Conservation (phyloP, 352 stramenopile genomes). For the Globisporangium acanthophoron region DNA sequence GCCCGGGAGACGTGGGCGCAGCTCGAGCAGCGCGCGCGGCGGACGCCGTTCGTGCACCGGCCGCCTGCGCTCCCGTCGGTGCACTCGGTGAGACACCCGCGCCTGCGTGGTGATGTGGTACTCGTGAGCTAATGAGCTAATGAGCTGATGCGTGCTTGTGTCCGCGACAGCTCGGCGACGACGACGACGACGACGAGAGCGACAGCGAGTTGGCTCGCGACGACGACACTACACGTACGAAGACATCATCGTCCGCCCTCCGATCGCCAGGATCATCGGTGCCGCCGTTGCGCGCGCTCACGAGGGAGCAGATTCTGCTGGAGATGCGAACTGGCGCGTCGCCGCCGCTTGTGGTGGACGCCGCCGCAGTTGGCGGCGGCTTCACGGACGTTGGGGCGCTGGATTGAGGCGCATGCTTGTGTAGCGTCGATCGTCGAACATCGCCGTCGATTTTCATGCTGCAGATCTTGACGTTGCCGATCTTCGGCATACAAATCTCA, state of each 20-base stretch:
- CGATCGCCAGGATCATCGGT: too few species aligned
- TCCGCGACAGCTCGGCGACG: constrained; percentile 1
- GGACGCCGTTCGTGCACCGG: constrained; percentile 36
- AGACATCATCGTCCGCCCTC: background rate
- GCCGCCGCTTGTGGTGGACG: background rate
- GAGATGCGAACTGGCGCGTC: constrained; percentile 16
- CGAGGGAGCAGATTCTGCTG: constrained; percentile 46
- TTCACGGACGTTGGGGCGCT: constrained; percentile 5
- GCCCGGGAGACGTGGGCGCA: constrained; percentile 55
- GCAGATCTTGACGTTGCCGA: too few species aligned
- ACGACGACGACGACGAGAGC: constrained; percentile 12
- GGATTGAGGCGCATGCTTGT: constrained; percentile 1
- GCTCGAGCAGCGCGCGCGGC: constrained; percentile 47
- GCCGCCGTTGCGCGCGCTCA: constrained; percentile 33
- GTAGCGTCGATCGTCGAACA: background rate
- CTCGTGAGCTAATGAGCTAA: constrained; percentile 10
- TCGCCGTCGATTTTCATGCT: too few species aligned
- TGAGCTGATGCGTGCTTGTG: background rate
- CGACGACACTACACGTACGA: background rate
- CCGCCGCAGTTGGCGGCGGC: background rate
- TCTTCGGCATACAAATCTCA: too few species aligned
- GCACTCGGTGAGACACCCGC: constrained; percentile 11
- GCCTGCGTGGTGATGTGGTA: background rate
- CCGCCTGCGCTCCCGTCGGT: constrained; percentile 50
- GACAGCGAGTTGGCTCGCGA: constrained; percentile 1